These are phyloP conservation scores for Penicillium sp. DNA, from an alignment of 2,329 filamentous ascomycete genomes.

Conservation along the genomic window DNA sequence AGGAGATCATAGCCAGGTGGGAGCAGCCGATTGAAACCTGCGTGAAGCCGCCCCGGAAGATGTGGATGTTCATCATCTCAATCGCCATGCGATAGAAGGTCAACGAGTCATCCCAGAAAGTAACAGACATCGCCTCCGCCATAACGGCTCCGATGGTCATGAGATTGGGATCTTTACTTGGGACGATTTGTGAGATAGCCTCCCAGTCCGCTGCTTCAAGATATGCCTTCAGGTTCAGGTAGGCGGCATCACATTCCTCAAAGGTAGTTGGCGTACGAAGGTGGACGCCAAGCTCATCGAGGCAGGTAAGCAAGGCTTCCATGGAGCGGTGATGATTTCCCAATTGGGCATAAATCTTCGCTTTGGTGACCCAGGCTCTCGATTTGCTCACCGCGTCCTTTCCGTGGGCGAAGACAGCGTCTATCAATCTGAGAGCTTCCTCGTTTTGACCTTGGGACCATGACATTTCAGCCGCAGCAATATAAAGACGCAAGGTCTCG, in stretches of 20 bases:
- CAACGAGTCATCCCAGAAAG: slow-evolving; percentile 57
- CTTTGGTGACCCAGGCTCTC: slow-evolving; percentile 76
- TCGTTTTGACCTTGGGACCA: slow-evolving; percentile 70
- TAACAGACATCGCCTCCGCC: slow-evolving; percentile 54
- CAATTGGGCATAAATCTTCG: slow-evolving; percentile 68
- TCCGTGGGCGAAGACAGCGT: slow-evolving; percentile 65
- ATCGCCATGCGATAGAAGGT: slow-evolving; percentile 58
- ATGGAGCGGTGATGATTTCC: slow-evolving; percentile 69
- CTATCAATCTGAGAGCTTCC: slow-evolving; percentile 64
- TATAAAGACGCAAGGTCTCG: slow-evolving; percentile 75
- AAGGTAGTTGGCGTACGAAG: slow-evolving; percentile 64
- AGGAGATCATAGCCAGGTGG: slow-evolving; percentile 54
- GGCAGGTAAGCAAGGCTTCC: slow-evolving; percentile 63
- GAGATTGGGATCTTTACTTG: slow-evolving; percentile 42
- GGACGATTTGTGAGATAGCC: slow-evolving; percentile 36
- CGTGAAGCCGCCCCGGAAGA: slow-evolving; percentile 52
- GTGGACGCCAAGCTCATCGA: slow-evolving; percentile 63
- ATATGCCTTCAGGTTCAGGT: slow-evolving; percentile 58
- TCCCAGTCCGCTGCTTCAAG: slow-evolving; percentile 56
- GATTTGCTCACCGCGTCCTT: slow-evolving; percentile 73
- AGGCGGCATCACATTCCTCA: slow-evolving; percentile 72
- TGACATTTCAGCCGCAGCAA: slow-evolving; percentile 76
- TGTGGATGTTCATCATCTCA: slow-evolving; percentile 54
- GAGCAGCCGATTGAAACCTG: slow-evolving; percentile 57
- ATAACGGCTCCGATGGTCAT: slow-evolving; percentile 52